Conservation (phyloP, 176 grass and related monocot genomes). For the Triticum turgidum region DNA sequence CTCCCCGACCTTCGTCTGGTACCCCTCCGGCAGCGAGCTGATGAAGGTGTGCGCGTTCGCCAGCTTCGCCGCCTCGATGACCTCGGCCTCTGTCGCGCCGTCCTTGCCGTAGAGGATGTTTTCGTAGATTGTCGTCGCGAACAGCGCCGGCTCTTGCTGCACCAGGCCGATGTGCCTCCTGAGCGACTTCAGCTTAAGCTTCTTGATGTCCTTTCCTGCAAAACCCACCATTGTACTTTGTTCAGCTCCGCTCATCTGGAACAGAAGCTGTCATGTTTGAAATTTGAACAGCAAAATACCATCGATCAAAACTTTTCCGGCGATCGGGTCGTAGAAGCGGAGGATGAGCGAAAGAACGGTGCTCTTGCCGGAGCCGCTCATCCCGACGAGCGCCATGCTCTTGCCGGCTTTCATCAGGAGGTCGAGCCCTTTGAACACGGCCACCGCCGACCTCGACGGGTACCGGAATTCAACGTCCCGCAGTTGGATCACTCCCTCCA, state of each 20-base stretch:
- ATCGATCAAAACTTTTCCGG: conserved; percentile 83
- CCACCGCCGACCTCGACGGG: conserved; percentile 73
- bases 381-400: conserved; percentile 96
- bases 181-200: conserved; percentile 70
- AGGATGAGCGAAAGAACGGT: conserved; percentile 80
- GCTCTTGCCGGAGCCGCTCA: conserved; percentile 97
- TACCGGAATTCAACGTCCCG: conserved; percentile 75
- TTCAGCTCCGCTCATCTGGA: background rate
- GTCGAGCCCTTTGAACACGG: conserved; percentile 77
- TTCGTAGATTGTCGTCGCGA: conserved; percentile 89
- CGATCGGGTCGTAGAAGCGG: conserved; percentile 74
- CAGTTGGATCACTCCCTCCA: conserved; percentile 75
- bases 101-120: conserved; percentile 98
- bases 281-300: conserved; percentile 31
- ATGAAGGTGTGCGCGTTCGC: conserved; percentile 98
- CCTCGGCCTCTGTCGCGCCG: conserved; percentile 65
- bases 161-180: conserved; percentile 86
- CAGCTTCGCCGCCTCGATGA: conserved; percentile 74
- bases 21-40: conserved; percentile 86
- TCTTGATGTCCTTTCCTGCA: conserved; percentile 93
- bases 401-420: conserved; percentile 83
- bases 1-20: conserved; percentile 85
- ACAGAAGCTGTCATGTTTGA: background rate
- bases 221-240: background rate
- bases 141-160: conserved; percentile 91